phyloP scores from a whole-genome alignment of 208 protist genomes.

The Crithidia bombi region DNA sequence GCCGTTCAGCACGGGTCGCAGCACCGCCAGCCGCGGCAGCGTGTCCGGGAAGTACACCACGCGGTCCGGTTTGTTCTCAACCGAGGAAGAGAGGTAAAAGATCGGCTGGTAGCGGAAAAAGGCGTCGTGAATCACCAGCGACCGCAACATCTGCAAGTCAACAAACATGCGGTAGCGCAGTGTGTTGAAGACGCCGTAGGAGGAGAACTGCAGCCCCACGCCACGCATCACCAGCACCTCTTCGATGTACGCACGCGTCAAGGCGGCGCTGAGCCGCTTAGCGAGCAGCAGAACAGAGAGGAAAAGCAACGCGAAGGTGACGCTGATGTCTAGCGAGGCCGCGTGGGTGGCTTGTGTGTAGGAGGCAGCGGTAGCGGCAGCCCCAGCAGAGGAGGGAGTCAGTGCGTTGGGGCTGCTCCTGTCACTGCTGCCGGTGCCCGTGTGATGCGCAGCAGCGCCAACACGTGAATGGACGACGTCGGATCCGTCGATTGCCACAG shows the following conservation, averaged over 20 bases:
- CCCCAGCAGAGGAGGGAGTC: not conserved
- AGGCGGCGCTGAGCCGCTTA: slow-evolving; percentile 40
- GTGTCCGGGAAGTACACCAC: slow-evolving; percentile 80
- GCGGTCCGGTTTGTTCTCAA: slow-evolving; percentile 64
- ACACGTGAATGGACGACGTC: no score
- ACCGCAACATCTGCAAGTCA: slow-evolving; percentile 68
- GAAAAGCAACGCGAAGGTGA: slow-evolving; percentile 27
- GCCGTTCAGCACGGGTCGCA: slow-evolving; percentile 70
- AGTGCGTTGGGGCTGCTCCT: not conserved
- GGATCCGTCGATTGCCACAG: no score
- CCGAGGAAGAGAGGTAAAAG: slow-evolving; percentile 79
- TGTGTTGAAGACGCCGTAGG: slow-evolving; percentile 69
- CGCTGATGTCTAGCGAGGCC: slow-evolving; percentile 15
- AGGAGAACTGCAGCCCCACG: slow-evolving; percentile 77
- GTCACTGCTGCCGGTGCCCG: not conserved
- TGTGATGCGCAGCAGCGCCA: no score
- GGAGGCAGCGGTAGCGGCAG: not conserved
- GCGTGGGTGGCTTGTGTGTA: slow-evolving; percentile 12
- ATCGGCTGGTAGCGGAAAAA: slow-evolving; percentile 84
- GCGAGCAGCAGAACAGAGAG: slow-evolving; percentile 41
- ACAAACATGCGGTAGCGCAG: slow-evolving; percentile 57
- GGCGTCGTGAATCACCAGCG: slow-evolving; percentile 82
- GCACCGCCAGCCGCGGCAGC: slow-evolving; percentile 74
- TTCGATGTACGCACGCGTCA: slow-evolving; percentile 61
- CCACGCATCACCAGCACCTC: slow-evolving; percentile 80